Conservation (phyloP, 495 filamentous ascomycete genomes). For the Chaetomium tenue region DNA sequence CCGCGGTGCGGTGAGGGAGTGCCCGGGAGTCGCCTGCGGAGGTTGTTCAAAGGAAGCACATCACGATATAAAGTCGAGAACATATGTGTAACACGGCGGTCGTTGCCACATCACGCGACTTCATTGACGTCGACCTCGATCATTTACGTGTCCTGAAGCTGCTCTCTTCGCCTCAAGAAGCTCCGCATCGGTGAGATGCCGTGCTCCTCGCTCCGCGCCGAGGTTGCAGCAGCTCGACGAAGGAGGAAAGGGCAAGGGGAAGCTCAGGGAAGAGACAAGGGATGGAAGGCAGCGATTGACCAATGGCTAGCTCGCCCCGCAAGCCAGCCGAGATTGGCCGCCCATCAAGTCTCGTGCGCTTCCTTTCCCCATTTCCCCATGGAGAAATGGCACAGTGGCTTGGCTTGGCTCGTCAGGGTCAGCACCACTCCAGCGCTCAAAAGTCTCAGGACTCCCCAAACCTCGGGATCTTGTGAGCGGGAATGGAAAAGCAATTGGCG, state of each 20-base stretch:
- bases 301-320: constrained; percentile 1
- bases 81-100: too few relatives aligned
- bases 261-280: neutral
- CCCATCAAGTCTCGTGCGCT: neutral
- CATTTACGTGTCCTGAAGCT: too few relatives aligned
- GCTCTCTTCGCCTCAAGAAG: too few relatives aligned
- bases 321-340: constrained; percentile 13
- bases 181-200: too few relatives aligned
- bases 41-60: too few relatives aligned
- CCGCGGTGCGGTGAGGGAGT: too few relatives aligned
- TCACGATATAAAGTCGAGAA: too few relatives aligned
- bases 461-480: neutral
- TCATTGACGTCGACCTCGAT: too few relatives aligned
- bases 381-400: neutral
- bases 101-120: too few relatives aligned
- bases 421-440: neutral
- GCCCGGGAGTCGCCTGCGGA: too few relatives aligned
- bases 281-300: constrained; percentile 7
- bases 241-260: neutral
- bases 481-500: neutral
- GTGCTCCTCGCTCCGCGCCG: too few relatives aligned
- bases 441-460: neutral
- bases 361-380: constrained; percentile 4
- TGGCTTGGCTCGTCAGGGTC: neutral
- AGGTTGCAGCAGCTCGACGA: neutral